phyloP scores from a whole-genome alignment of 139 green algal species.

The Helicosporidium sp. region DNA sequence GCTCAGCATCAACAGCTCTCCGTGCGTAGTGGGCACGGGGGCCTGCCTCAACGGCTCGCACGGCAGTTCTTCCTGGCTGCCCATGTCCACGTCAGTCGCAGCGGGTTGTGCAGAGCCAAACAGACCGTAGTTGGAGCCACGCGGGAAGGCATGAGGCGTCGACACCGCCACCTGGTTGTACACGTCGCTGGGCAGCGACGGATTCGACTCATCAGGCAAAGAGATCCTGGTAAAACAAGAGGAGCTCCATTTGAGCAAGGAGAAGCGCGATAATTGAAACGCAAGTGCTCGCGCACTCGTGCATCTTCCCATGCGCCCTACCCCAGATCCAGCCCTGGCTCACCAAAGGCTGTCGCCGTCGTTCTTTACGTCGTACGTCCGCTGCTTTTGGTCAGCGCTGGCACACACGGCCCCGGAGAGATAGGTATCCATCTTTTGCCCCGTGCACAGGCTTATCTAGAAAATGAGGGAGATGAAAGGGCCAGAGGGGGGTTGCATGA shows the following conservation, averaged over 20 bases:
- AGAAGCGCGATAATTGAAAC: no score
- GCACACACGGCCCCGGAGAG: conserved; percentile 8
- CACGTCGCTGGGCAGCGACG: neutral
- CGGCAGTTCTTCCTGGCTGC: no score
- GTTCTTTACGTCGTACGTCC: conserved; percentile 26
- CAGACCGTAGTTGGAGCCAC: neutral
- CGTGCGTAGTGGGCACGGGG: no score
- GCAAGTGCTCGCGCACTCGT: neutral
- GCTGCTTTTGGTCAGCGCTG: conserved; percentile 17
- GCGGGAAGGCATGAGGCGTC: neutral
- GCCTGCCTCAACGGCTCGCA: no score
- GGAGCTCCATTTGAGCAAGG: neutral
- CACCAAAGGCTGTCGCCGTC: conserved; percentile 20
- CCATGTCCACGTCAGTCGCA: neutral
- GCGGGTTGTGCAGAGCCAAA: no score
- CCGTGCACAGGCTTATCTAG: conserved; percentile 14
- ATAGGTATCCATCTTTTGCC: conserved; percentile 11
- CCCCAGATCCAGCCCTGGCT: neutral
- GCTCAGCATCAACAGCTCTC: neutral
- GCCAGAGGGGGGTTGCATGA: neutral
- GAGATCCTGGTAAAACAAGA: neutral
- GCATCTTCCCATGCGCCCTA: neutral
- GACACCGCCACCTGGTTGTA: neutral
- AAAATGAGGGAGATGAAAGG: neutral
- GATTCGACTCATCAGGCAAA: neutral